phyloP scores from a whole-genome alignment of 2,329 filamentous ascomycete genomes.

The Septoria petroselini region DNA sequence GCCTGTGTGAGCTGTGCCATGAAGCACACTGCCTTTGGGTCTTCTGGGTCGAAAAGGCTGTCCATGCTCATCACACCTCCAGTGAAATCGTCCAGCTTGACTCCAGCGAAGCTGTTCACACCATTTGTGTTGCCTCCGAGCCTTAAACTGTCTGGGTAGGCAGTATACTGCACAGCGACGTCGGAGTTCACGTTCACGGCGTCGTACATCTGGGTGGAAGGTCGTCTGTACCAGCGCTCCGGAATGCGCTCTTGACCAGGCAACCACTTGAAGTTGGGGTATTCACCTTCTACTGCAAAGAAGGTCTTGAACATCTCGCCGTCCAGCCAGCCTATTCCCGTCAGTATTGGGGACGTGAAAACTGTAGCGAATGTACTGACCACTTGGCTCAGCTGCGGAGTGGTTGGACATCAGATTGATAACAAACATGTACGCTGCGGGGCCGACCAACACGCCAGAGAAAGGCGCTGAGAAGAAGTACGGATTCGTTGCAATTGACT shows the following conservation, averaged over 20 bases:
- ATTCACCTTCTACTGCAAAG: constrained; percentile 25
- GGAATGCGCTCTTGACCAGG: constrained; percentile 28
- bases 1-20: constrained; percentile 17
- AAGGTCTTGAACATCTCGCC: constrained; percentile 27
- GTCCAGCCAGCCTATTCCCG: constrained; percentile 30
- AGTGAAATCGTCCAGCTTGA: constrained; percentile 39
- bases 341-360: too few species aligned
- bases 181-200: constrained; percentile 20
- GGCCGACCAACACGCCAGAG: constrained; percentile 25
- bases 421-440: constrained; percentile 32
- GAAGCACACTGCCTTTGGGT: constrained; percentile 18
- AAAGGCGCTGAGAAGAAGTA: constrained; percentile 36
- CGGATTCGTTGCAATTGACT: constrained; percentile 34
- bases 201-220: constrained; percentile 22
- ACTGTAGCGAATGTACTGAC: too few species aligned
- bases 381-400: constrained; percentile 21
- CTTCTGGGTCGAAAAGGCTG: constrained; percentile 11
- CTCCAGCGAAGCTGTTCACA: constrained; percentile 37
- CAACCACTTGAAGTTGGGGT: constrained; percentile 18
- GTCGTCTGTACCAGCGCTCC: constrained; percentile 25
- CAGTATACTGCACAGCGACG: constrained; percentile 13
- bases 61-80: constrained; percentile 43
- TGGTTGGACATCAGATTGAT: constrained; percentile 33
- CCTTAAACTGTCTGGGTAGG: constrained; percentile 20
- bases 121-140: constrained; percentile 36